Percentiles rank a stretch among this genome's conserved stretches.
phyloP scores from a whole-genome alignment of 2,329 filamentous ascomycete species.

The Pestalotiopsis sp. region DNA sequence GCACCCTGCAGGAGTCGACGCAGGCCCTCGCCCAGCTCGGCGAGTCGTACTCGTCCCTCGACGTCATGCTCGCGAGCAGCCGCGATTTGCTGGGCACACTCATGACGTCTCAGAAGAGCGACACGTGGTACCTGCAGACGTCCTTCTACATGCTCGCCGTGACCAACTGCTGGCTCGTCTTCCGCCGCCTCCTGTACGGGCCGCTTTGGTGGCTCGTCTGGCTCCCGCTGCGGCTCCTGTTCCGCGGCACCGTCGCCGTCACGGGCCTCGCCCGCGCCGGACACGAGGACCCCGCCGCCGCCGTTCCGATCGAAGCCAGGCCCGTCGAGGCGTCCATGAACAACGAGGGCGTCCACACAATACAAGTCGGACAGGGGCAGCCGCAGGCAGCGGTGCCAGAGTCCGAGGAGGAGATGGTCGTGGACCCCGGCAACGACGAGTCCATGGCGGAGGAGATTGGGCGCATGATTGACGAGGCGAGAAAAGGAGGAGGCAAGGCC shows the following conservation, averaged over 20 bases:
- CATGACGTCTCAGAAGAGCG: slow-evolving; percentile 86
- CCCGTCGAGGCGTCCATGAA: slow-evolving; percentile 25
- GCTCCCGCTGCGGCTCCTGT: slow-evolving; percentile 73
- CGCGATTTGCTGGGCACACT: slow-evolving; percentile 76
- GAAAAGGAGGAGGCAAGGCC: slow-evolving; percentile 32
- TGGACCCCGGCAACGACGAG: slow-evolving; percentile 27
- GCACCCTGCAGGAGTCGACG: slow-evolving; percentile 83
- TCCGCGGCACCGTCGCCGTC: slow-evolving; percentile 58
- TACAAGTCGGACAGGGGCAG: slow-evolving; percentile 41
- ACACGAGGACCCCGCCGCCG: slow-evolving; percentile 23
- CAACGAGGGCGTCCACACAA: slow-evolving; percentile 50
- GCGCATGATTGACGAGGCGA: slow-evolving; percentile 47
- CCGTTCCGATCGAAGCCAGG: slow-evolving; percentile 21
- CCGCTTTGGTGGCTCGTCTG: slow-evolving; percentile 89
- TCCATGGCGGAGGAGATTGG: slow-evolving; percentile 56
- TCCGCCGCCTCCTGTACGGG: slow-evolving; percentile 82
- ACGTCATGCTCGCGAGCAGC: slow-evolving; percentile 74
- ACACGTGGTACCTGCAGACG: slow-evolving; percentile 96
- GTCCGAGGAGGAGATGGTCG: slow-evolving; percentile 18
- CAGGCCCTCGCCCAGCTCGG: slow-evolving; percentile 79
- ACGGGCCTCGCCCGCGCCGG: slow-evolving; percentile 44
- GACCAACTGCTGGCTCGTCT: slow-evolving; percentile 84
- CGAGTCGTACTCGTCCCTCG: slow-evolving; percentile 79
- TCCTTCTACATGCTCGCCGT: slow-evolving; percentile 79
- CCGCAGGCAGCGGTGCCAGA: slow-evolving; percentile 26